phyloP scores from a whole-genome alignment of 768 basidiomycete species.

The Rhizopogon sp. region DNA sequence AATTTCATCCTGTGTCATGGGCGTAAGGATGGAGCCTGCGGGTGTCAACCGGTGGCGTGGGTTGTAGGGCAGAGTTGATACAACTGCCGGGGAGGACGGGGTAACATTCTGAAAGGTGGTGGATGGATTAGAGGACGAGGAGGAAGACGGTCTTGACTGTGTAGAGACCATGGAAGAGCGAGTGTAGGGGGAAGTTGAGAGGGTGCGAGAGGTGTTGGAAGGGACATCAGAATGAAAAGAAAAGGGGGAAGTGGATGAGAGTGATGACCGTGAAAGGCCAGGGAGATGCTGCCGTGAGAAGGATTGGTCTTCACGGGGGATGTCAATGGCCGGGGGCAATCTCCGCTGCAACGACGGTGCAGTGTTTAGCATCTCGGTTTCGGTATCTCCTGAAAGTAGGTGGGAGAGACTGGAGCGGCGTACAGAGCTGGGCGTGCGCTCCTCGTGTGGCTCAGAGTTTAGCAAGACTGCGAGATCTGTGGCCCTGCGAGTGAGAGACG shows the following conservation, averaged over 20 bases:
- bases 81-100: slow-evolving; percentile 26
- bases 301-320: slow-evolving; percentile 24
- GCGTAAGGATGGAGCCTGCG: slow-evolving; percentile 55
- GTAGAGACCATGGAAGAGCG: slow-evolving; percentile 19
- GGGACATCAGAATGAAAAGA: slow-evolving; percentile 10
- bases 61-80: slow-evolving; percentile 52
- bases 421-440: slow-evolving; percentile 30
- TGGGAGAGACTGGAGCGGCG: slow-evolving; percentile 42
- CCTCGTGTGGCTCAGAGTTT: slow-evolving; percentile 51
- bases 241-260: slow-evolving; percentile 18
- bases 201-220: slow-evolving; percentile 17
- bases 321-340: slow-evolving; percentile 27
- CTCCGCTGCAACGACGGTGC: slow-evolving; percentile 25
- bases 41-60: slow-evolving; percentile 59
- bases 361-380: slow-evolving; percentile 22
- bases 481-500: slow-evolving; percentile 52
- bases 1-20: slow-evolving; percentile 60
- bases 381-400: slow-evolving; percentile 25
- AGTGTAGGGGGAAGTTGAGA: slow-evolving; percentile 25
- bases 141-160: slow-evolving; percentile 32
- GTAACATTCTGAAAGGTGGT: slow-evolving; percentile 16
- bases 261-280: slow-evolving; percentile 6
- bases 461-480: slow-evolving; percentile 76
- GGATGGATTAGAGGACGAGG: slow-evolving; percentile 27
- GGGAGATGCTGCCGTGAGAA: slow-evolving; percentile 21